These are phyloP conservation scores for Trametes elegans DNA, from an alignment of 768 basidiomycete genomes.

Conservation along the genomic window DNA sequence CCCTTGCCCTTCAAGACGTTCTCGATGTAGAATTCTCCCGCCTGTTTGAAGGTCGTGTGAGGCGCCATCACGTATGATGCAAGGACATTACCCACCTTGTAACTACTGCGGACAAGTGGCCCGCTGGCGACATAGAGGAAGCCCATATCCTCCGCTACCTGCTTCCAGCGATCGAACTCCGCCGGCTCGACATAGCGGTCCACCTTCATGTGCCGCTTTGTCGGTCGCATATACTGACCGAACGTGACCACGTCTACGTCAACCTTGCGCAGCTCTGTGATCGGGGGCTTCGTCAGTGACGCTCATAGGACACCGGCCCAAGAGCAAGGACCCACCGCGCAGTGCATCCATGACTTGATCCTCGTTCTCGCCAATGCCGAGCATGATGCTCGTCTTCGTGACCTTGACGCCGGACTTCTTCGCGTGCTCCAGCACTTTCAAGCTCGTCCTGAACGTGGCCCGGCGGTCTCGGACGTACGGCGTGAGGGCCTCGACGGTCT, in stretches of 20 bases:
- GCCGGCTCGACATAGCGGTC: conserved; percentile 92
- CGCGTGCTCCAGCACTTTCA: conserved; percentile 77
- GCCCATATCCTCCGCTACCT: conserved; percentile 87
- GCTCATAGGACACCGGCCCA: not conserved
- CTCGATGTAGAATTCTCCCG: conserved; percentile 95
- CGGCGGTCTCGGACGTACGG: conserved; percentile 94
- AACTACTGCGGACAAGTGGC: conserved; percentile 92
- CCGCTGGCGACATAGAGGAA: conserved; percentile 98
- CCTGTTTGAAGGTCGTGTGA: conserved; percentile 43
- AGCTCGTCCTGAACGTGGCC: conserved; percentile 84
- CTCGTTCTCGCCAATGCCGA: conserved; percentile 90
- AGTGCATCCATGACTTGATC: conserved; percentile 82
- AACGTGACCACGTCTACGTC: conserved; percentile 98
- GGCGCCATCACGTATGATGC: not conserved
- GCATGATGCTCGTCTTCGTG: conserved; percentile 98
- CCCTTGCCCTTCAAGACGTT: conserved; percentile 75
- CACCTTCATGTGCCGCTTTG: conserved; percentile 99
- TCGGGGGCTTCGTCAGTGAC: not conserved
- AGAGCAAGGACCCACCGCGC: conserved; percentile 52
- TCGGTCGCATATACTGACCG: conserved; percentile 99
- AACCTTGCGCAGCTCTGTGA: conserved; percentile 77
- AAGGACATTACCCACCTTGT: conserved; percentile 72
- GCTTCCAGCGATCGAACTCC: conserved; percentile 91
- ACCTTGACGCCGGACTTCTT: conserved; percentile 82
- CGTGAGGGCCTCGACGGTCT: conserved; percentile 92